Evolutionary conservation across 2,329 filamentous ascomycete species (phyloP), one percentile per base, ranked within the genome.

Genomic region (Scolecobasidium constrictum): DNA sequence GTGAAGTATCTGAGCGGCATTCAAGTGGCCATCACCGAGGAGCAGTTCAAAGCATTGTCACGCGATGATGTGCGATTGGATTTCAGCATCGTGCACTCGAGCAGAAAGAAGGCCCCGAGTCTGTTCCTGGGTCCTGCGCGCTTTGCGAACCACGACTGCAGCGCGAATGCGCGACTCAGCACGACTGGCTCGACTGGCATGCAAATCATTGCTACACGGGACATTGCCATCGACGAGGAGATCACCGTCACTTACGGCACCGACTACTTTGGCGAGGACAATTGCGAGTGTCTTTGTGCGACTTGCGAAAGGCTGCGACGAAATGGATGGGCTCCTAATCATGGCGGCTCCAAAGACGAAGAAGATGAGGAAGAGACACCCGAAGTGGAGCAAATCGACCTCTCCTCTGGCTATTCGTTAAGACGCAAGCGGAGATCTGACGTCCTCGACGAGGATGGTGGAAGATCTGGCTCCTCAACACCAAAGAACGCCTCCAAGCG

Each of bases 181-280:
- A 95, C 86, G 26, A 83, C 78, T 26, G 86, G 87, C 36, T 77
- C 81, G 44, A 80, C 88, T 45, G 86, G 86, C 26, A 95, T 98
- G 67, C 84, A 93, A 56, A 88, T 98, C 44, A 77, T 94, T 39
- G 86, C 92, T 3, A 77, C 79, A 23, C 78, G 80, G 50, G 74
- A 88, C 46, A 96, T 98, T 47, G 75, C 82, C 9, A 69, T 83
- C 1, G 92, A 88, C 3, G 88, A 98, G 47, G 92, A 98, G 60
- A 94, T 98, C 46, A 98, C 92, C 0, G 92, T 98, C 0, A 90
- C 83, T 0, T 98, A 98, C 55, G 87, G 90, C 18, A 87, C 94
- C 15, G 87, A 86, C 56, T 98, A 98, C 60, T 98, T 98, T 64
- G 92, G 92, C 2, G 81, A 86, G 35, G 78, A 88, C 58, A 98